Evolutionary conservation across 2,329 filamentous ascomycete genomes (phyloP).

Genomic region (Stachybotrys echinatus): DNA sequence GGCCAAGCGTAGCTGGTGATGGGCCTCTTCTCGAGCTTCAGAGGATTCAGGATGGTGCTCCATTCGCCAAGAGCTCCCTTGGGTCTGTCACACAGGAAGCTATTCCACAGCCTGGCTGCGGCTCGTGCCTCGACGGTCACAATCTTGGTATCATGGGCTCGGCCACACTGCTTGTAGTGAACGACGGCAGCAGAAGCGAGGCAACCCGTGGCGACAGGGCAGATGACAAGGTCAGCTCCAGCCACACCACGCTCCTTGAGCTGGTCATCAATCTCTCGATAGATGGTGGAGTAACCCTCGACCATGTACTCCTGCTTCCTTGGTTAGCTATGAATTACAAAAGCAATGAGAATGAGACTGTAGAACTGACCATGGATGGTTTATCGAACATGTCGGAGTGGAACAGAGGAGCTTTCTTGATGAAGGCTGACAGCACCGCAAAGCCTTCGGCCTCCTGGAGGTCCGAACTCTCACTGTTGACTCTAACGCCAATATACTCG

Average conservation of each 20-base stretch:
- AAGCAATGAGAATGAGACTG: too few species aligned
- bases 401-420: too few species aligned
- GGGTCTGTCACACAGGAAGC: conserved; percentile 42
- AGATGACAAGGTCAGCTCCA: too few species aligned
- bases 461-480: conserved; percentile 48
- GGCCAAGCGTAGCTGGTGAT: conserved; percentile 62
- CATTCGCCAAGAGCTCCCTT: conserved; percentile 46
- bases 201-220: too few species aligned
- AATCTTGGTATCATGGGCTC: conserved; percentile 31
- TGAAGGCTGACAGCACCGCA: too few species aligned
- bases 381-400: conserved; percentile 68
- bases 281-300: too few species aligned
- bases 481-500: conserved; percentile 54
- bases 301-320: too few species aligned
- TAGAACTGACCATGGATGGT: conserved; percentile 64
- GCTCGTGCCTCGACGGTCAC: conserved; percentile 66
- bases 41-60: conserved; percentile 66
- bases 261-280: too few species aligned
- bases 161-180: too few species aligned
- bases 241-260: too few species aligned
- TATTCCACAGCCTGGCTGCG: conserved; percentile 52
- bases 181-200: too few species aligned
- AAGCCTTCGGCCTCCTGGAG: conserved; percentile 63
- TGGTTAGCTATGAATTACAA: too few species aligned
- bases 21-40: conserved; percentile 68